Evolutionary conservation across 2,329 filamentous ascomycete genomes (phyloP).

Genomic region (Colletotrichum sp.): DNA sequence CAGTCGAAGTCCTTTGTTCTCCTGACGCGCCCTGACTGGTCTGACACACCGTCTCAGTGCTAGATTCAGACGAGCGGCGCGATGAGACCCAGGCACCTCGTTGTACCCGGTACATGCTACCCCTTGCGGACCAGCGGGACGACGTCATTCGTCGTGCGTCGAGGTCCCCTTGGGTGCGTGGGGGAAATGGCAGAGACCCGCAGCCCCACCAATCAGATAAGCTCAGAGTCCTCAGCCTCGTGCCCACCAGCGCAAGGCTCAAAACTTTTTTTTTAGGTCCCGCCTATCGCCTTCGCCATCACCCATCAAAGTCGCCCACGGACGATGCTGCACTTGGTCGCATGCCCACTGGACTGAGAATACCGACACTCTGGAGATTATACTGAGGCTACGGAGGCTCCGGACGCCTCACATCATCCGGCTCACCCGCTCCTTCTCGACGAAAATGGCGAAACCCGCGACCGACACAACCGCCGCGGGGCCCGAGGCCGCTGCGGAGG

Average conservation of each 20-base stretch:
- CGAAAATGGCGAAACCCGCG: constrained; percentile 35
- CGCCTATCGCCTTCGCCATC: not conserved
- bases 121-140: not conserved
- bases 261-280: not conserved
- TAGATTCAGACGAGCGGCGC: not conserved
- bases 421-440: constrained; percentile 16
- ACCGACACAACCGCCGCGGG: constrained; percentile 27
- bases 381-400: constrained; percentile 10
- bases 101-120: not conserved
- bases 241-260: not conserved
- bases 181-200: not conserved
- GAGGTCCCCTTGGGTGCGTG: not conserved
- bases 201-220: constrained; percentile 11
- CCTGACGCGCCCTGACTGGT: not conserved
- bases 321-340: not conserved
- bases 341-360: not conserved
- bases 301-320: not conserved
- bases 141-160: constrained; percentile 6
- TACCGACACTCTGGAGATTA: constrained; percentile 15
- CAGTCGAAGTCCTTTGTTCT: not conserved
- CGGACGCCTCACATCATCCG: constrained; percentile 5
- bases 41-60: constrained; percentile 7
- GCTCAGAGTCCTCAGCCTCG: constrained; percentile 13
- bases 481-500: not conserved
- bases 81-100: not conserved